Evolutionary conservation across 306 rosid species (phyloP).

Genomic region (Trichosanthes truncata): DNA sequence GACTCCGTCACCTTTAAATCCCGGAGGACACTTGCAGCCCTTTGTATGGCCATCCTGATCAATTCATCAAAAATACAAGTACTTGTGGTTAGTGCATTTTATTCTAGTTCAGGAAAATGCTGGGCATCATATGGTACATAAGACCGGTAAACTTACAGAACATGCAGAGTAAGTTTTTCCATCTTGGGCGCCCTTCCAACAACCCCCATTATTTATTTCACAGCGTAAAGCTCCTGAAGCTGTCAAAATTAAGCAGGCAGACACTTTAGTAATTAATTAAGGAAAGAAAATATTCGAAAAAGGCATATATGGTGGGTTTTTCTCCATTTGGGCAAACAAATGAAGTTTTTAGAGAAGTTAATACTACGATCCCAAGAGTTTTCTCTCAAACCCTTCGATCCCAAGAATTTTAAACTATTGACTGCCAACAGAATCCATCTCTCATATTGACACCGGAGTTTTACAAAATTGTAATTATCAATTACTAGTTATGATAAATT

Average conservation of each 20-base stretch:
- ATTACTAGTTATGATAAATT: not conserved
- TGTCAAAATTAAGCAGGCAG: slow-evolving; percentile 24
- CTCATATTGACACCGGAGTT: not conserved
- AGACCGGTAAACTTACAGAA: slow-evolving; percentile 36
- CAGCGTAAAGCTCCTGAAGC: slow-evolving; percentile 82
- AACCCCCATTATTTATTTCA: slow-evolving; percentile 83
- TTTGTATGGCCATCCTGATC: slow-evolving; percentile 57
- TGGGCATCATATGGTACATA: not conserved
- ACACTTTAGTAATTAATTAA: not conserved
- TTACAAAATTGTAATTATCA: not conserved
- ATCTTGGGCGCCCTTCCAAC: slow-evolving; percentile 55
- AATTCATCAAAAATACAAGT: slow-evolving; percentile 7
- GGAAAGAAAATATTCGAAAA: not conserved
- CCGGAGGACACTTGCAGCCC: slow-evolving; percentile 80
- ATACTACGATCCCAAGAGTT: not conserved
- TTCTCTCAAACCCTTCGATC: not conserved
- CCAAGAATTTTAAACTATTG: not conserved
- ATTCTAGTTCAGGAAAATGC: not conserved
- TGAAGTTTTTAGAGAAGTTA: not conserved
- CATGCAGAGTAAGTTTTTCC: slow-evolving; percentile 76
- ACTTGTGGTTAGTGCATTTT: not conserved
- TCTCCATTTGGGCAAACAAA: slow-evolving; percentile 2
- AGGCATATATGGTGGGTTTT: not conserved
- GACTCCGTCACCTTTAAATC: slow-evolving; percentile 83
- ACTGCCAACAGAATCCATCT: not conserved